Base-by-base conservation (phyloP, 257 asterid species). In the Anisodus tanguticus region DNA sequence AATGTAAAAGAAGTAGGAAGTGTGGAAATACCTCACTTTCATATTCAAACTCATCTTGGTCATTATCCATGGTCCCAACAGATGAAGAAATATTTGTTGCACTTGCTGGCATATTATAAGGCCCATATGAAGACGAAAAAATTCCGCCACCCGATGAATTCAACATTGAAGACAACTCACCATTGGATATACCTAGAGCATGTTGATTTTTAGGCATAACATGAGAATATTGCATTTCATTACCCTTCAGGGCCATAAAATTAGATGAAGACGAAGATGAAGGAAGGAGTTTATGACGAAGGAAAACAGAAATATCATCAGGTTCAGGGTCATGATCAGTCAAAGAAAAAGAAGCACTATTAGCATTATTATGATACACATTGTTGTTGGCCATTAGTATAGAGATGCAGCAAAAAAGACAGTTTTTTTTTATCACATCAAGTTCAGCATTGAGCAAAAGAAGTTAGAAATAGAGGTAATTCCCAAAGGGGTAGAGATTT, bases 241-340 rank as follows among this genome's bases (percentile, higher is more conserved):
- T 79, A 53, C 51, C 39, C 82, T 80, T 85, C 64, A 22, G 51
- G 16, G 37, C 53, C 83, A 35, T 57, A 0, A 55, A 43, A 22
- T 22, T 60, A 39, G 93, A 68, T 11, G 92, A 51, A 4, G 92
- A 81, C 1, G 92, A 80, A 31, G 90, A 83, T 2, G 96, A 91
- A 6, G 89, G 93, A 66, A 84, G 89, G 70, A 94, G 91, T 71
- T 92, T 90, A 60, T 93, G 94, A 80, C 91, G 93, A 76, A 93
- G 89, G 47, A 94, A 93, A 47, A 91, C 83, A 31, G 97, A 94
- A 45, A 94, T 90, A 49, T 94, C 97, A 69, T 93, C 97, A 35
- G 90, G 92, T 6, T 92, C 95, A 12, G 84, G 13, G 8, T 51
- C 81, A 76, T 45, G 81, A 3, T 76, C 81, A 53, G 63, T 51